Evolutionary conservation across 2,329 filamentous ascomycete genomes (phyloP), one percentile per base, ranked within the genome.

Genomic region (Sclerotinia nivalis): DNA sequence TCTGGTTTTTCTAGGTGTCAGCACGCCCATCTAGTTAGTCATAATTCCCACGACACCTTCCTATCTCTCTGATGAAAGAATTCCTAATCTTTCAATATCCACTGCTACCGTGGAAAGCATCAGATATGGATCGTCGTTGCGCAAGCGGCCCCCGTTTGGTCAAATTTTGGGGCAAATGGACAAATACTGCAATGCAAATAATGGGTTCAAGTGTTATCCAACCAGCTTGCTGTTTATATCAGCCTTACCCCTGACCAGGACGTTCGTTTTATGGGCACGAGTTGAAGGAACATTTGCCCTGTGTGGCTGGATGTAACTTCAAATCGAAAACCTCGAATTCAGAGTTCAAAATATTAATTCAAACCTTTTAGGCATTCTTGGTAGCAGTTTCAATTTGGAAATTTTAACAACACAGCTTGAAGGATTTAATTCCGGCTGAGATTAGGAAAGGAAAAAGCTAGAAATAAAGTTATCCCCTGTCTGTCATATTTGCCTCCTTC

Each of bases 241-340:
- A 40, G 34, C 25, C 28, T 56, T 45, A 18, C 50, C 45, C 12
- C 28, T 49, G 60, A 61, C 34, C 10, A 22, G 15, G 9, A 3
- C n/a, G n/a, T 40, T 45, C 15, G 20, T 28, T 45, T 45, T 10
- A 56, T 49, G 25, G 20, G 20, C 6, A 55, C 13, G 20, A 55
- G 50, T 28, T 56, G 22, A 9, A 34, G 50, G 50, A 66, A n/a
- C 50, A 31, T 45, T 45, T 45, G 18, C 62, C 62, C 25, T 66
- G 40, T 43, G 7, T 43, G 40, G 15, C 40, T 43, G 6, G 40
- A 43, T 43, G 40, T 43, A 18, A 15, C 13, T 18, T 18, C 40
- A 6, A 43, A 43, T 18, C 15, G 15, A 43, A 43, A 43, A 18
- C 5, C 40, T 43, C 4, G 40, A 18, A 9, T 43, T 18, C 15